Percentiles rank a stretch among this genome's conserved stretches.
Conservation (phyloP, 2,329 filamentous ascomycete species). For the Zymoseptoria brevis region DNA sequence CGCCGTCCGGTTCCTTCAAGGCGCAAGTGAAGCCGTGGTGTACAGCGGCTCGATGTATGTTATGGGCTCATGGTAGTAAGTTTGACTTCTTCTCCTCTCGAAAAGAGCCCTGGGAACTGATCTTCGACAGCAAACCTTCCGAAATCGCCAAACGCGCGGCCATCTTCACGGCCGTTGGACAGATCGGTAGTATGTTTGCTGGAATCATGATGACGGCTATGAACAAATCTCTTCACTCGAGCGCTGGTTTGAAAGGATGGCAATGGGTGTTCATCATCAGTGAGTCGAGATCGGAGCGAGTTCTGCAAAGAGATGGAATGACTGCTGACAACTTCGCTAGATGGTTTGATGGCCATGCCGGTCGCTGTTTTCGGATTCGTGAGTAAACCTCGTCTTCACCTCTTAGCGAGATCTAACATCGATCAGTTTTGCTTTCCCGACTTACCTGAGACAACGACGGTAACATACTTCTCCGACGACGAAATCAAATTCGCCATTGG, state of each 20-base stretch:
- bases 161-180: conserved; percentile 51
- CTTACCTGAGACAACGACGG: conserved; percentile 41
- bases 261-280: conserved; percentile 46
- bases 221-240: conserved; percentile 36
- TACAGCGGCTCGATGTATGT: conserved; percentile 52
- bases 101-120: neutral
- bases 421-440: conserved; percentile 39
- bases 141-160: conserved; percentile 54
- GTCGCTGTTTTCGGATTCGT: conserved; percentile 47
- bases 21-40: conserved; percentile 42
- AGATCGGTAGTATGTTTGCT: conserved; percentile 53
- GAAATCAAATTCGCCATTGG: neutral
- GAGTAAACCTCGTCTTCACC: neutral
- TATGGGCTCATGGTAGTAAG: conserved; percentile 50
- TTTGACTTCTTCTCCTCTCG: neutral
- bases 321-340: conserved; percentile 28
- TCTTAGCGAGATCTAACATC: neutral
- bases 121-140: conserved; percentile 34
- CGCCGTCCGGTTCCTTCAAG: conserved; percentile 34
- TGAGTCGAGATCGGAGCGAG: neutral
- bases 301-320: neutral
- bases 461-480: conserved; percentile 34
- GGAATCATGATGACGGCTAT: conserved; percentile 53
- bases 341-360: conserved; percentile 48
- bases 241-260: conserved; percentile 46